Evolutionary conservation across 768 basidiomycete species (phyloP).

Genomic region (Royoungia palumana): DNA sequence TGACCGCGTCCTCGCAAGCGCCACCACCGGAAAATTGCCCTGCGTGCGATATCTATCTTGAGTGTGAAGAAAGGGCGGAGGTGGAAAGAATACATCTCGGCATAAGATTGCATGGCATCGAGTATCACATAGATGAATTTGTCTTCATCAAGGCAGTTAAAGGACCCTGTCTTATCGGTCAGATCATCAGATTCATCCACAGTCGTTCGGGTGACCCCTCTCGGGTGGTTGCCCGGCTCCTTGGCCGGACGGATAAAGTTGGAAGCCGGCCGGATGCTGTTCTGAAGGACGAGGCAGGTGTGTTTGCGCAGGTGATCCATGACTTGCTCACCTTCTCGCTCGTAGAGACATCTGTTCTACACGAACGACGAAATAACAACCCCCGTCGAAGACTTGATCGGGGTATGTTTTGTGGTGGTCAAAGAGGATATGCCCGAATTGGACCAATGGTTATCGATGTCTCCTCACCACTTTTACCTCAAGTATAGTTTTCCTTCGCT

Average conservation of each 20-base stretch:
- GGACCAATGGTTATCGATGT: constrained; percentile 47
- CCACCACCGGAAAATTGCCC: constrained; percentile 52
- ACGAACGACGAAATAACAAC: constrained; percentile 43
- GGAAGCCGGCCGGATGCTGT: constrained; percentile 36
- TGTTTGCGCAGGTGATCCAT: not conserved
- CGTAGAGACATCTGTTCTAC: constrained; percentile 58
- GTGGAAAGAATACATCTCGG: constrained; percentile 37
- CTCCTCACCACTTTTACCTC: constrained; percentile 58
- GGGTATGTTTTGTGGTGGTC: constrained; percentile 47
- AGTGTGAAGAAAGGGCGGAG: constrained; percentile 32
- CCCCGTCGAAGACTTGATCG: constrained; percentile 42
- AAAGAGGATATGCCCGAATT: constrained; percentile 31
- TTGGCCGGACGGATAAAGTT: constrained; percentile 49
- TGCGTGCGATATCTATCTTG: constrained; percentile 38
- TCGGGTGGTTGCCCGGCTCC: constrained; percentile 36
- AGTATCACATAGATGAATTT: constrained; percentile 63
- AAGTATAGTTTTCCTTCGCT: constrained; percentile 49
- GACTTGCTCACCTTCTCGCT: not conserved
- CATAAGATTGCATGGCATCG: constrained; percentile 42
- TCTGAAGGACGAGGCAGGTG: constrained; percentile 55
- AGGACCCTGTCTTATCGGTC: constrained; percentile 58
- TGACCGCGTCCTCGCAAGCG: constrained; percentile 5
- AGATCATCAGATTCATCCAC: constrained; percentile 39
- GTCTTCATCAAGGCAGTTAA: constrained; percentile 45
- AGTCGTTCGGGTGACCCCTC: constrained; percentile 11